Percentiles rank a stretch among this genome's conserved stretches.
These are phyloP conservation scores for Smittium culicis DNA, from an alignment of 371 early-diverging fungal genomes.

Conservation along the genomic window DNA sequence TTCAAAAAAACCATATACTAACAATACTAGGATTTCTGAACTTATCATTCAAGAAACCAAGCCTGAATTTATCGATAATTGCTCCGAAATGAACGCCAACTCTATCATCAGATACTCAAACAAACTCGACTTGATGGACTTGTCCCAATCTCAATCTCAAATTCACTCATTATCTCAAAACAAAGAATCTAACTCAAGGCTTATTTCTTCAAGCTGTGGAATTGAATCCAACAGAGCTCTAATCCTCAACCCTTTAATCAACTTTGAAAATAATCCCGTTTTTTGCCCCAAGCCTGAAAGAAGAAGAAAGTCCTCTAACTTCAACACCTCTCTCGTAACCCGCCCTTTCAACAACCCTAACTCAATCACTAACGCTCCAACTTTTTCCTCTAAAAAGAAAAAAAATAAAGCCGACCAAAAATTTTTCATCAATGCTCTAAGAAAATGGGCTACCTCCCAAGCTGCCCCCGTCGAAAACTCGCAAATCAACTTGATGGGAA, in stretches of 20 bases:
- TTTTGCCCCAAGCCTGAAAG: neutral
- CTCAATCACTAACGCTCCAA: no score
- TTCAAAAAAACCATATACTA: neutral
- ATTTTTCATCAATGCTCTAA: neutral
- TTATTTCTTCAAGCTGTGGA: neutral
- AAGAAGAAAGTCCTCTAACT: neutral
- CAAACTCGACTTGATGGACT: neutral
- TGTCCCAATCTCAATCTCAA: neutral
- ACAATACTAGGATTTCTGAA: neutral
- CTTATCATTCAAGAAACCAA: neutral
- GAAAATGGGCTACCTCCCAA: neutral
- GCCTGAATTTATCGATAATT: neutral
- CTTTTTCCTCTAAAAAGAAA: neutral
- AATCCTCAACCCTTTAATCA: neutral
- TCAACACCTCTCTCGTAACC: neutral
- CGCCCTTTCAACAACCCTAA: neutral
- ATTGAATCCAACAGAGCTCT: neutral
- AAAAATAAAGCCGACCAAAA: neutral
- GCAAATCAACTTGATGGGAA: constrained; percentile 18
- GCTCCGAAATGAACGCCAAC: neutral
- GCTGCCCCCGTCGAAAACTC: neutral
- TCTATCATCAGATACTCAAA: neutral
- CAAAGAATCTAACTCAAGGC: neutral
- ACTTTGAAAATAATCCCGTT: neutral
- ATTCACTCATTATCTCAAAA: neutral